These are phyloP conservation scores for Phoma sp. DNA, from an alignment of 2,329 filamentous ascomycete genomes.

Conservation along the genomic window DNA sequence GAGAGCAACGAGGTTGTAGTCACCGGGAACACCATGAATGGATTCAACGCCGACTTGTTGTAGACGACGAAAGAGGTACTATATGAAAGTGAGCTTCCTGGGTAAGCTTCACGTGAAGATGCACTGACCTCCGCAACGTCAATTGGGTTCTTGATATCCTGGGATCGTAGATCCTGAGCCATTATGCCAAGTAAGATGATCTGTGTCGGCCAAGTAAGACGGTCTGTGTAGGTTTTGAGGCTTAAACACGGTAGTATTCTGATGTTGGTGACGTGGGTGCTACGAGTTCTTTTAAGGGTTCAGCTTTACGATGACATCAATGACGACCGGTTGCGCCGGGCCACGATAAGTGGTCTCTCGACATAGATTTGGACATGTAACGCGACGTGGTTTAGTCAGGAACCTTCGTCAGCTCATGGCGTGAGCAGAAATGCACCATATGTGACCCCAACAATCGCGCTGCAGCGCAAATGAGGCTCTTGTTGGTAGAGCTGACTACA, in stretches of 20 bases:
- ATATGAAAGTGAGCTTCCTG: slow-evolving; percentile 2
- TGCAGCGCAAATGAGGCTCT: slow-evolving; percentile 2
- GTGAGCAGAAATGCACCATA: slow-evolving; percentile 21
- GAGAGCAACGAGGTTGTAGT: slow-evolving; percentile 58
- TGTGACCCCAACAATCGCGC: background rate
- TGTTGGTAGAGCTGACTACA: background rate
- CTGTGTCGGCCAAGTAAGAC: slow-evolving; percentile 3
- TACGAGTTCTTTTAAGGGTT: slow-evolving; percentile 10
- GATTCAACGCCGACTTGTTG: slow-evolving; percentile 54
- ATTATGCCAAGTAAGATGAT: slow-evolving; percentile 30
- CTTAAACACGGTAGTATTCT: background rate
- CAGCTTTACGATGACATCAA: slow-evolving; percentile 19
- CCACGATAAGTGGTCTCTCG: slow-evolving; percentile 6
- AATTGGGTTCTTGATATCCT: slow-evolving; percentile 53
- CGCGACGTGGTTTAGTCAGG: slow-evolving; percentile 21
- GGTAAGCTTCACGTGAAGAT: background rate
- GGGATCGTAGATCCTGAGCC: slow-evolving; percentile 51
- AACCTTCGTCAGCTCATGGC: slow-evolving; percentile 28
- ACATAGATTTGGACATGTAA: slow-evolving; percentile 19
- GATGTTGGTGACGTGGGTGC: slow-evolving; percentile 1
- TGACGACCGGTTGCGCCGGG: slow-evolving; percentile 11
- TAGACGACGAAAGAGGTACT: slow-evolving; percentile 52
- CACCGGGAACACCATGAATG: slow-evolving; percentile 56
- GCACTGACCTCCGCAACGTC: slow-evolving; percentile 65
- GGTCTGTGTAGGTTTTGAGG: background rate